Percentiles rank a stretch among this genome's conserved stretches.
These are phyloP conservation scores for Hymenotorrendiella dingleyae DNA, from an alignment of 2,329 filamentous ascomycete genomes.

Conservation along the genomic window DNA sequence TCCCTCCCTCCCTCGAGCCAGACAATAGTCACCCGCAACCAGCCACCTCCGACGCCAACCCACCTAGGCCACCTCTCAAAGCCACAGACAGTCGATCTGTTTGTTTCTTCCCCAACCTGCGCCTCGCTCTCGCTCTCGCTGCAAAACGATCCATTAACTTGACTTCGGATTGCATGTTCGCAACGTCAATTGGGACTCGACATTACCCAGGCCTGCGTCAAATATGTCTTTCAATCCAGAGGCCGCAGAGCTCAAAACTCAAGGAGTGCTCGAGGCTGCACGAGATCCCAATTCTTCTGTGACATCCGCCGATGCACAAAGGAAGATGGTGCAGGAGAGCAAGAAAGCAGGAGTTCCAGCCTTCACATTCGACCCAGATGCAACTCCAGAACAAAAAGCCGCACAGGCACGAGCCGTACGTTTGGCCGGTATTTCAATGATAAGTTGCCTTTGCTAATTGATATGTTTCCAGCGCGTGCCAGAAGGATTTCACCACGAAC, in stretches of 20 bases:
- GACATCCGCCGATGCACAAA: slow-evolving; percentile 65
- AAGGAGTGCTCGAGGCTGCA: slow-evolving; percentile 74
- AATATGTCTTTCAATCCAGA: slow-evolving; percentile 22
- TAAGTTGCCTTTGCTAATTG: not conserved
- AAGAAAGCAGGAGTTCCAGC: slow-evolving; percentile 72
- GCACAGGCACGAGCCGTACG: slow-evolving; percentile 71
- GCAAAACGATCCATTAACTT: not conserved
- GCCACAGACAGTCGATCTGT: no score
- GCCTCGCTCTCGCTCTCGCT: no score
- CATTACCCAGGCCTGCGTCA: slow-evolving; percentile 10
- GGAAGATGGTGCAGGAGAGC: slow-evolving; percentile 69
- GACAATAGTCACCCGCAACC: not conserved
- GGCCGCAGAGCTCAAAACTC: slow-evolving; percentile 67
- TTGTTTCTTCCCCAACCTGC: no score
- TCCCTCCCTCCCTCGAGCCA: not conserved
- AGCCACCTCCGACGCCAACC: no score
- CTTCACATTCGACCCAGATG: slow-evolving; percentile 83
- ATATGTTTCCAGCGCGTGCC: slow-evolving; percentile 52
- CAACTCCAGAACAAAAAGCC: slow-evolving; percentile 75
- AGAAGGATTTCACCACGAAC: slow-evolving; percentile 55
- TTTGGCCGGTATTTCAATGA: slow-evolving; percentile 15
- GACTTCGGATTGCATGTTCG: slow-evolving; percentile 4
- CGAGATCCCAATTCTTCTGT: slow-evolving; percentile 63
- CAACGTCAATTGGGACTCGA: slow-evolving; percentile 9
- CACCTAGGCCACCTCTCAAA: no score